phyloP scores from a whole-genome alignment of 2,329 filamentous ascomycete species.

The Balansia obtecta region DNA sequence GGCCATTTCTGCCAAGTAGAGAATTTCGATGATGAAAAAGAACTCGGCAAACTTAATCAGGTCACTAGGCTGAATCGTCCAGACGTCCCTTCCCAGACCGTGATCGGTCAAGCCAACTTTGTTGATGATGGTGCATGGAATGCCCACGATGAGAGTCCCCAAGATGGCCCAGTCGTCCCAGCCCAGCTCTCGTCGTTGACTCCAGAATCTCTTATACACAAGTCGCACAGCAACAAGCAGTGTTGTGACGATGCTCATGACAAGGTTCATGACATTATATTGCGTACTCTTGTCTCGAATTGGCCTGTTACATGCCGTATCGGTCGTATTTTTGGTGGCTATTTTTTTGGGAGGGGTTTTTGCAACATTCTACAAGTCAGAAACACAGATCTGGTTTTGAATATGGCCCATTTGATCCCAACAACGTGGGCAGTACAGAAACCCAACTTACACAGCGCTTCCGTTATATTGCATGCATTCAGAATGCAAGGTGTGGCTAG shows the following conservation, averaged over 20 bases:
- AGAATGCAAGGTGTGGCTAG: constrained; percentile 13
- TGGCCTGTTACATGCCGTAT: constrained; percentile 2
- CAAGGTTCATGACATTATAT: constrained; percentile 6
- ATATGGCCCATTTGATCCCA: background rate
- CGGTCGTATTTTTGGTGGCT: constrained; percentile 4
- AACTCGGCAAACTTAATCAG: constrained; percentile 14
- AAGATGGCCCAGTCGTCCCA: constrained; percentile 20
- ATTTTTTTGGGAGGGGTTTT: background rate
- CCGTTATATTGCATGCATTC: constrained; percentile 11
- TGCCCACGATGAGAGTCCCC: constrained; percentile 9
- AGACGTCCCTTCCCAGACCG: constrained; percentile 22
- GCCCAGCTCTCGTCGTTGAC: constrained; percentile 17
- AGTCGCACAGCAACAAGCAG: constrained; percentile 10
- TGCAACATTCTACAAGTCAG: background rate
- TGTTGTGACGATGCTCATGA: constrained; percentile 9
- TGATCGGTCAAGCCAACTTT: constrained; percentile 12
- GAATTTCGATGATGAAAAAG: constrained; percentile 22
- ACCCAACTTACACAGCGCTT: constrained; percentile 15
- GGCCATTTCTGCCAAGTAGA: constrained; percentile 18
- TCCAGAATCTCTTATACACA: constrained; percentile 14
- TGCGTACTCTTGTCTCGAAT: constrained; percentile 1
- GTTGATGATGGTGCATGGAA: constrained; percentile 14
- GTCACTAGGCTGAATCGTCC: constrained; percentile 16
- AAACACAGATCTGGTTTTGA: background rate
- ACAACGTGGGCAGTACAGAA: background rate